A percentile compares a stretch with the other conserved stretches of the same genome.
Evolutionary conservation across 1,284 basidiomycete genomes (phyloP).

Genomic region (Marasmius tenuissimus): DNA sequence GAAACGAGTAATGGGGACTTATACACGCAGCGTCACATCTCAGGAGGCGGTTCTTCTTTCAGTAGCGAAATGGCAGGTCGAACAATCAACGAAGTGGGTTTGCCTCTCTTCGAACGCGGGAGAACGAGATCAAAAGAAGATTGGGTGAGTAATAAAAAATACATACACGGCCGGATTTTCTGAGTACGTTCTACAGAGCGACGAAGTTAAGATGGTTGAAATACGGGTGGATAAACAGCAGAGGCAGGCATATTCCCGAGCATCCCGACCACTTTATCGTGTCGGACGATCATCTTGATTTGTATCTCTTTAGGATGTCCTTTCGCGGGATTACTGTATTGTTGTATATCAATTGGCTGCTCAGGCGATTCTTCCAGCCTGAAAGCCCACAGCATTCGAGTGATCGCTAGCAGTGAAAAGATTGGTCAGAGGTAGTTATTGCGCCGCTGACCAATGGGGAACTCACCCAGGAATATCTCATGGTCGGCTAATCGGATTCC

Average conservation of each 20-base stretch:
- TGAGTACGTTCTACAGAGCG: too few relatives aligned
- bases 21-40: too few relatives aligned
- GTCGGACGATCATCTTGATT: constrained; percentile 23
- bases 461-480: constrained; percentile 19
- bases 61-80: too few relatives aligned
- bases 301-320: constrained; percentile 32
- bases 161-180: too few relatives aligned
- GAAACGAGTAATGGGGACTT: too few relatives aligned
- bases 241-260: background rate
- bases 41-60: too few relatives aligned
- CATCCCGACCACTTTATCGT: constrained; percentile 3
- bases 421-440: background rate
- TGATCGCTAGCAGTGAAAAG: constrained; percentile 13
- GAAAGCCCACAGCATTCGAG: constrained; percentile 32
- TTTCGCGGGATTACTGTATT: constrained; percentile 35
- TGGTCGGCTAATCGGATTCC: constrained; percentile 32
- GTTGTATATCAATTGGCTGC: constrained; percentile 32
- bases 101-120: too few relatives aligned
- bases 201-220: too few relatives aligned
- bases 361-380: constrained; percentile 25
- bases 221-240: too few relatives aligned
- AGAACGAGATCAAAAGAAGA: too few relatives aligned
- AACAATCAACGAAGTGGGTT: too few relatives aligned
- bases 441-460: background rate
- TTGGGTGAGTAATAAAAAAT: too few relatives aligned